phyloP scores from a whole-genome alignment of 352 stramenopile genomes.

The Aphanomyces invadans region DNA sequence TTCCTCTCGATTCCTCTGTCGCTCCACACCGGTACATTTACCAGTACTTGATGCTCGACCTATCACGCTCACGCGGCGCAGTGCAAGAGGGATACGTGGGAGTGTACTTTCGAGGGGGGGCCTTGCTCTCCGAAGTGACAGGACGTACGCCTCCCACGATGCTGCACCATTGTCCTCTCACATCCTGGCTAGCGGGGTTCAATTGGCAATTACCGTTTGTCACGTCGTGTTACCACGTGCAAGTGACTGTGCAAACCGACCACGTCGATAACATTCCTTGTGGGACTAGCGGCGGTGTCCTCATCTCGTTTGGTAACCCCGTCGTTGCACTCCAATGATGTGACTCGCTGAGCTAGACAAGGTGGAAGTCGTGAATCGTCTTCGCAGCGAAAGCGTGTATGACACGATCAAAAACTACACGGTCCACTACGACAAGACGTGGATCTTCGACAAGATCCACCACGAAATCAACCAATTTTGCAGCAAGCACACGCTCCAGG shows the following conservation, averaged over 20 bases:
- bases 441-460: conserved; percentile 22
- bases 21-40: background rate
- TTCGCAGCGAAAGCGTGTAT: background rate
- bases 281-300: conserved; percentile 18
- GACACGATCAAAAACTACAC: conserved; percentile 20
- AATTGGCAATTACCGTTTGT: background rate
- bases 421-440: conserved; percentile 17
- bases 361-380: conserved; percentile 23
- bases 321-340: background rate
- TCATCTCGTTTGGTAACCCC: conserved; percentile 9
- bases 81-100: background rate
- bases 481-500: background rate
- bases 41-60: background rate
- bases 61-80: background rate
- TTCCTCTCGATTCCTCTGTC: background rate
- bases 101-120: background rate
- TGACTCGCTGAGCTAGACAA: background rate
- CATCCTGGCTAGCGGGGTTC: background rate
- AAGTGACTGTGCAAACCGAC: conserved; percentile 17
- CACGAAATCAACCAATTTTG: conserved; percentile 21
- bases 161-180: no score
- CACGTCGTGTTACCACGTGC: conserved; percentile 5
- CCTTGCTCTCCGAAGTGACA: background rate
- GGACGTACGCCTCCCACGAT: background rate
- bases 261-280: conserved; percentile 20